A percentile compares a stretch with the other conserved stretches of the same genome.
Evolutionary conservation across 441 rosid species (phyloP).

Genomic region (Lagerstroemia fauriei): DNA sequence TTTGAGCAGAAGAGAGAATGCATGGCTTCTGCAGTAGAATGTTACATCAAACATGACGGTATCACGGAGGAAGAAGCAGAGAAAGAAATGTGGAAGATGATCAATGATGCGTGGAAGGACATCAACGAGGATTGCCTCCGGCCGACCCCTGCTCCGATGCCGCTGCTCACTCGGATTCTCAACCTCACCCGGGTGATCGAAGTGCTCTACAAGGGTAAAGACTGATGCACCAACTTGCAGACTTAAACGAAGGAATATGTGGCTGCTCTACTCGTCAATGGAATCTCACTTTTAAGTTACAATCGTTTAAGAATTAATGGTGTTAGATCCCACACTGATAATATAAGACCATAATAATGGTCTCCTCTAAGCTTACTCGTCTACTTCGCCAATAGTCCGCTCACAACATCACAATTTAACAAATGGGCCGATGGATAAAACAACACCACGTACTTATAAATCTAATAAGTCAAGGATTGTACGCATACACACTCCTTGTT

Average conservation of each 20-base stretch:
- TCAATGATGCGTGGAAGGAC: slow-evolving; percentile 12
- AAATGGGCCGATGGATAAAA: too few relatives aligned
- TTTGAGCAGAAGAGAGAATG: slow-evolving; percentile 13
- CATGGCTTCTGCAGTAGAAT: not conserved
- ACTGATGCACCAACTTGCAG: slow-evolving; percentile 18
- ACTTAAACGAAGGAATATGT: not conserved
- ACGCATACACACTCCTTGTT: too few relatives aligned
- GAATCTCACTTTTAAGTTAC: not conserved
- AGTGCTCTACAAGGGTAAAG: slow-evolving; percentile 27
- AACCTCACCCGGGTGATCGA: slow-evolving; percentile 24
- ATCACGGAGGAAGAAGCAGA: not conserved
- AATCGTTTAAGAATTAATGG: too few relatives aligned
- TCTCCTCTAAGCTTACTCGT: too few relatives aligned
- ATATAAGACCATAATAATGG: too few relatives aligned
- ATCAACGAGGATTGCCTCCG: slow-evolving; percentile 28
- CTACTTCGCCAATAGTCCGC: too few relatives aligned
- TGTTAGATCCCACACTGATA: too few relatives aligned
- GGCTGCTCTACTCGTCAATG: slow-evolving; percentile 18
- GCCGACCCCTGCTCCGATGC: slow-evolving; percentile 17
- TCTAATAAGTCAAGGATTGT: not conserved
- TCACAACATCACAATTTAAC: too few relatives aligned
- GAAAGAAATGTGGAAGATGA: not conserved
- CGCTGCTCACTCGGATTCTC: slow-evolving; percentile 24
- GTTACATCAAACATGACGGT: slow-evolving; percentile 1
- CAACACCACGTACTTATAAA: too few relatives aligned